Percentiles rank a stretch among this genome's conserved stretches.
These are phyloP conservation scores for Alisma plantagoaquatica DNA, from an alignment of 106 monocot species.

Conservation along the genomic window DNA sequence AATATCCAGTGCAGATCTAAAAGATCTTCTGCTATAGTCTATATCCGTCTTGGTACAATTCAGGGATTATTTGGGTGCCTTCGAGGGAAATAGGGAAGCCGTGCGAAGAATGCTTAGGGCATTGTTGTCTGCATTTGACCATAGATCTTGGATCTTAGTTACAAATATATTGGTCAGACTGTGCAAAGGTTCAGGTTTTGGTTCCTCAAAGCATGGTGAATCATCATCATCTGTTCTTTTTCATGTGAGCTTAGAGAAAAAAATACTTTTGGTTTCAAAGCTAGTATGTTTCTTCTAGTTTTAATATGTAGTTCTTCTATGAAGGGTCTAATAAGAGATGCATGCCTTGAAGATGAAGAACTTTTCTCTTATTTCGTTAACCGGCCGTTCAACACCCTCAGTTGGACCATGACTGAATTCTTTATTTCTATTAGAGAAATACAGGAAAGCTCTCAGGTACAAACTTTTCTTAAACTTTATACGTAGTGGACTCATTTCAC, in stretches of 20 bases:
- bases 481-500: no score
- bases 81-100: constrained; percentile 80
- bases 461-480: neutral
- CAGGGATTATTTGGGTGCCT: constrained; percentile 67
- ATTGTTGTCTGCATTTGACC: constrained; percentile 77
- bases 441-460: constrained; percentile 85
- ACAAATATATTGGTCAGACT: constrained; percentile 72
- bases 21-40: constrained; percentile 88
- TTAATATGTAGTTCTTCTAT: constrained; percentile 1
- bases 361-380: constrained; percentile 86
- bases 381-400: constrained; percentile 90
- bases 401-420: constrained; percentile 98
- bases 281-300: neutral
- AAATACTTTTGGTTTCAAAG: no score
- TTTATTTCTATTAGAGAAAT: constrained; percentile 88
- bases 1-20: constrained; percentile 78
- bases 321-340: constrained; percentile 66
- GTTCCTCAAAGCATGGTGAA: constrained; percentile 71
- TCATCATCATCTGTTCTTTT: constrained; percentile 70
- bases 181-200: constrained; percentile 88
- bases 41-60: constrained; percentile 81
- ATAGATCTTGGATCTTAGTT: constrained; percentile 93
- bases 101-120: constrained; percentile 66
- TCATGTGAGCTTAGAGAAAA: constrained; percentile 75
- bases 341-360: constrained; percentile 59